Evolutionary conservation across 805 yeast species (phyloP).

Genomic region (Lipomyces yamanashiensis): DNA sequence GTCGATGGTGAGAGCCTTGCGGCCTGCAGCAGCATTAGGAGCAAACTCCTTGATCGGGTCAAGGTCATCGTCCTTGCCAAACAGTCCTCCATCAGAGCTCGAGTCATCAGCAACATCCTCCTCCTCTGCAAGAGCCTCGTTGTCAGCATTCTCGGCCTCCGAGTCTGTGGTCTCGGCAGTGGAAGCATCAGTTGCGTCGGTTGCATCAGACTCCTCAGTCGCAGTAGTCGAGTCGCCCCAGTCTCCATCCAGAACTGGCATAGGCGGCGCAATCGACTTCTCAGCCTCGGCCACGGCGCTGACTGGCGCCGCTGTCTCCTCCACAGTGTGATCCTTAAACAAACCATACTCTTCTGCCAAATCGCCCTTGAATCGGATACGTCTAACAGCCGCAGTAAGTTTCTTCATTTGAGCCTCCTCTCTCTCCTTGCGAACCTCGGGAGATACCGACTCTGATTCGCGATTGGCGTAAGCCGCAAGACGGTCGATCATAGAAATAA

Average conservation of each 20-base stretch:
- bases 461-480: constrained; percentile 59
- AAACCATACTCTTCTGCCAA: constrained; percentile 36
- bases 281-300: constrained; percentile 5
- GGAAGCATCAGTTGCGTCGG: constrained; percentile 2
- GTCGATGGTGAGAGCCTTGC: constrained; percentile 1
- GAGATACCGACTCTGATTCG: constrained; percentile 44
- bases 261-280: constrained; percentile 20
- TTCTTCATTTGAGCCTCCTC: constrained; percentile 32
- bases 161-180: constrained; percentile 18
- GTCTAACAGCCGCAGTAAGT: constrained; percentile 35
- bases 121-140: constrained; percentile 4
- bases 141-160: constrained; percentile 36
- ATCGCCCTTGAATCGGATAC: constrained; percentile 33
- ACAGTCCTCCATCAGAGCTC: constrained; percentile 18
- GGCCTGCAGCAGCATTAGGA: constrained; percentile 9
- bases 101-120: constrained; percentile 5
- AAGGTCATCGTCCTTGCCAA: constrained; percentile 30
- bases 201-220: constrained; percentile 13
- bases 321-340: constrained; percentile 30
- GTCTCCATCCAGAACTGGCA: constrained; percentile 35
- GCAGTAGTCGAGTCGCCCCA: constrained; percentile 33
- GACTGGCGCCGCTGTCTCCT: constrained; percentile 25
- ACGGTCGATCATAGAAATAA: constrained; percentile 71
- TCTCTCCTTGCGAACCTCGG: constrained; percentile 32
- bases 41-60: constrained; percentile 12